Evolutionary conservation across 208 protist species (phyloP), one percentile per base, ranked within the genome.

Genomic region (Porcisia hertigi): DNA sequence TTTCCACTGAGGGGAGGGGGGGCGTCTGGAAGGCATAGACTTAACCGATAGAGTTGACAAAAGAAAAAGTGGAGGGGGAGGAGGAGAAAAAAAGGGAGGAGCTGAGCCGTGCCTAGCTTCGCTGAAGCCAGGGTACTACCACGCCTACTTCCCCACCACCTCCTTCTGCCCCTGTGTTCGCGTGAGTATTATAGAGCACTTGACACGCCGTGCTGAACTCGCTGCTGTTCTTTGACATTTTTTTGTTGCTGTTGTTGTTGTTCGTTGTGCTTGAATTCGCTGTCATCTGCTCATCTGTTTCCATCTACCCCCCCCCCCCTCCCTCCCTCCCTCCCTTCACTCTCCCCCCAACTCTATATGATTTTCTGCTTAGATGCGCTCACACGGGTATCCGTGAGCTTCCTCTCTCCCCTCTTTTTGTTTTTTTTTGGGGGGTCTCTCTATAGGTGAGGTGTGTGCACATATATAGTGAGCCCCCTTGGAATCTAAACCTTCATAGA

Each of bases 261-360:
- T 12, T 52, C 11, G 5, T 52, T 12, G 47, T 52, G 47, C 11
- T 12, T 12, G 11, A 52, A 12, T 36, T 60, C 57, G 20, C 57
- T 30, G 57, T 12, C 7, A 30, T 60, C 57, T 60, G 16, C 57
- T 23, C 57, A 5, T 71, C 34, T 79, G 43, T 74, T 64, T 71
- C 18, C 55, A 39, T 55, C 8, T 45, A 14, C 43, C 5, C 2
- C 25, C 52, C 20, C 25, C 60, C 12, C 30, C 60, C 60, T 39
- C 60, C 60, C 6, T 6, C 55, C 55, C 16, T 9, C 4, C 25
- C 23, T 52, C 5, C 11, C 11, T 52, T 52, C 47, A 52, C 11
- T 52, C 5, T 52, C 11, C 8, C 11, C 47, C 8, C 47, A 5
- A 52, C 11, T 30, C 30, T 30, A 18, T 23, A 54, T 18, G 52